Conservation (phyloP, 2,329 filamentous ascomycete genomes). For the Thelonectria olida region DNA sequence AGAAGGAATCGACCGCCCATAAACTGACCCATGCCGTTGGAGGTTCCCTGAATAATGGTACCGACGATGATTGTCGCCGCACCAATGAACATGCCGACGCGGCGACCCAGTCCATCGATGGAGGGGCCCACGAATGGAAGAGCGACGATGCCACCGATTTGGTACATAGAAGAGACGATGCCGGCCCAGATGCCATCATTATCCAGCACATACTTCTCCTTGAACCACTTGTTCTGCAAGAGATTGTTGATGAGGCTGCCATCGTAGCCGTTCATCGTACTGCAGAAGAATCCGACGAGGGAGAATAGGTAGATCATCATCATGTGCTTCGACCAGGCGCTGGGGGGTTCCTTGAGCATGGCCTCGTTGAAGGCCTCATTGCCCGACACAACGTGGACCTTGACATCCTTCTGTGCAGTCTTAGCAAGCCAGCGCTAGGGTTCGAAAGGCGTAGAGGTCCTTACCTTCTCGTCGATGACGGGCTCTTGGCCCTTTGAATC, state of each 20-base stretch:
- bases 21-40: conserved; percentile 51
- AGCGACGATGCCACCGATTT: conserved; percentile 59
- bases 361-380: conserved; percentile 65
- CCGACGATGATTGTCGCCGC: conserved; percentile 53
- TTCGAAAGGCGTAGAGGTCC: background rate
- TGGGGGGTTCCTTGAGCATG: conserved; percentile 60
- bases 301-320: conserved; percentile 55
- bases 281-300: conserved; percentile 59
- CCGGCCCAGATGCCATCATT: conserved; percentile 59
- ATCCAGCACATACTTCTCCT: conserved; percentile 49
- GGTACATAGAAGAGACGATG: conserved; percentile 61
- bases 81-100: conserved; percentile 47
- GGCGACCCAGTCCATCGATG: conserved; percentile 58
- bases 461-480: conserved; percentile 9
- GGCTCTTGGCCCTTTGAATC: background rate
- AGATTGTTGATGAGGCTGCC: conserved; percentile 50
- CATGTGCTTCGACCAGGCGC: conserved; percentile 50
- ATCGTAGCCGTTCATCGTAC: conserved; percentile 41
- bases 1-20: conserved; percentile 69
- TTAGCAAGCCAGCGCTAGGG: background rate
- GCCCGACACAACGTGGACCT: conserved; percentile 57
- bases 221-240: conserved; percentile 53
- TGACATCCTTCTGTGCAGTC: conserved; percentile 19
- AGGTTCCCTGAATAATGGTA: conserved; percentile 57
- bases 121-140: conserved; percentile 56